Evolutionary conservation across 1,284 basidiomycete species (phyloP), one percentile per base, ranked within the genome.

Genomic region (Cystobasidium pallidum): DNA sequence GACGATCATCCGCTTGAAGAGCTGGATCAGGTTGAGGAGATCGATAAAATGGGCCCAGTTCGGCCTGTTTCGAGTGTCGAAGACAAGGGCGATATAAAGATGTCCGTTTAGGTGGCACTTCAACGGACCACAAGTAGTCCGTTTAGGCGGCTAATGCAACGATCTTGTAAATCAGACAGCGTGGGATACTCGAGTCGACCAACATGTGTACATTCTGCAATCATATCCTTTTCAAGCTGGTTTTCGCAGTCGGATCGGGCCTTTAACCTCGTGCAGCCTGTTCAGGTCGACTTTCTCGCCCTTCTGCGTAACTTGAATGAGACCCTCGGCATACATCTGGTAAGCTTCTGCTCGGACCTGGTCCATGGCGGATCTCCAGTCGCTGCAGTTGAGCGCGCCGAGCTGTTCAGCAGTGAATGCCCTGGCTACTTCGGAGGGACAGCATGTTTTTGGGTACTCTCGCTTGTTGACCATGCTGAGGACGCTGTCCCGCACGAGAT

Each of bases 371-470:
- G 24, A 43, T 51, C 67, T 55, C 67, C 67, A 70, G 32, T 70
- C 67, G 39, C 8, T 19, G 41, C 67, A 70, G 19, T 58, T 36
- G 21, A 70, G 34, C 26, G 21, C 19, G 10, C 36, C 15, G 11
- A 70, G 49, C 21, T 70, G 43, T 59, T 61, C 47, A 19, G 43
- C 32, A n/a, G 55, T 45, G n/a, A 70, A 51, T 0, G 67, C 67
- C 24, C 67, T 49, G 13, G 67, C 67, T 15, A 70, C 67, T 43
- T 70, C 67, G 10, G 67, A 70, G 3, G 67, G 67, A 41, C 67
- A 70, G 58, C 67, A 70, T 17, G 67, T 70, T 32, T 70, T 70
- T 32, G 67, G 67, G 19, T 49, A 62, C 19, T 70, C 67, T 41
- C 67, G 67, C 21, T 59, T 70, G 57, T 21, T 39, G 39, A 62